Evolutionary conservation across 176 grass and related monocot species (phyloP).

Genomic region (Raddia distichophylla): DNA sequence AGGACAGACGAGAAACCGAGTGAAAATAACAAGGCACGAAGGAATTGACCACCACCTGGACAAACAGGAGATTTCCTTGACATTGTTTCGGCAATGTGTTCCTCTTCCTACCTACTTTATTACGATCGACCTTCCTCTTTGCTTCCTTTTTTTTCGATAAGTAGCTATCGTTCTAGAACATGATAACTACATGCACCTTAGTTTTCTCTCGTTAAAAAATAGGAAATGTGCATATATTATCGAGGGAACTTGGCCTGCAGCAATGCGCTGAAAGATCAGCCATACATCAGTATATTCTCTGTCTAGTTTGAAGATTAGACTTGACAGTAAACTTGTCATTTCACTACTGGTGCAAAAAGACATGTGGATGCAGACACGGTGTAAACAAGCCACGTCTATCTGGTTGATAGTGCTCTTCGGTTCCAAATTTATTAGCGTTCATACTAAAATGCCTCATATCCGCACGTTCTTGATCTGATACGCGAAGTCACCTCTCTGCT

Average conservation of each 20-base stretch:
- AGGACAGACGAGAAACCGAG: conserved; percentile 29
- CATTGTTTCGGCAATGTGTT: conserved; percentile 25
- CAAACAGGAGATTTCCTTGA: conserved; percentile 16
- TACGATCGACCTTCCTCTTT: background rate
- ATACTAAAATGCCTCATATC: background rate
- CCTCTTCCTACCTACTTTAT: background rate
- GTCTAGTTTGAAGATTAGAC: conserved; percentile 15
- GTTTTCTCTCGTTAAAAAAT: conserved; percentile 5
- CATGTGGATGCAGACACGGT: background rate
- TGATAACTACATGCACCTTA: background rate
- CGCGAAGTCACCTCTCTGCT: background rate
- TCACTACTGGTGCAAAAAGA: background rate
- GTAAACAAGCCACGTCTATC: background rate
- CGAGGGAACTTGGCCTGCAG: background rate
- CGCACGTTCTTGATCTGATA: background rate
- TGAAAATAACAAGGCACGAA: conserved; percentile 24
- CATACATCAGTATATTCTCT: conserved; percentile 29
- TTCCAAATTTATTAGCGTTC: background rate
- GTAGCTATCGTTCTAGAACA: conserved; percentile 17
- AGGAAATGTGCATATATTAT: background rate
- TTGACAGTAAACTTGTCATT: conserved; percentile 34
- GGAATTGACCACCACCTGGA: conserved; percentile 33
- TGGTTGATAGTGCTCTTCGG: conserved; percentile 1
- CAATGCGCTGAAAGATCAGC: conserved; percentile 36
- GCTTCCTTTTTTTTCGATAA: conserved; percentile 27